Base-by-base conservation (phyloP, 2,329 filamentous ascomycete genomes). In the Myriosclerotinia curreyana region DNA sequence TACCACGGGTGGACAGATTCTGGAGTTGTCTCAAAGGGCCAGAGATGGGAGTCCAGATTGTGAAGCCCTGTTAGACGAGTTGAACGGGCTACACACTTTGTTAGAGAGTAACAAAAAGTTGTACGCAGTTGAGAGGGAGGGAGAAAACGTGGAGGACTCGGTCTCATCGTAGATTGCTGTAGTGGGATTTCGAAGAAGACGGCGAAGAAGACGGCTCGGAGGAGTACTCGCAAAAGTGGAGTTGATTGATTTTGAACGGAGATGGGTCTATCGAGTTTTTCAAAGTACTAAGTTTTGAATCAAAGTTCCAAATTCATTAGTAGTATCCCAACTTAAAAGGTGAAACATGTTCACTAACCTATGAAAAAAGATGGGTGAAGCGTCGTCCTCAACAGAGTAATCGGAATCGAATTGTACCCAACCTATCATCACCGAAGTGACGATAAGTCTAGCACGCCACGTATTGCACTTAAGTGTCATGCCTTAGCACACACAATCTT, bases 381-480 rank as follows among this genome's bases (percentile, higher is more conserved):
- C 71, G 69, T 67, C 72, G 70, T 72, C 72, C 72, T 70, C 70
- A 71, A 70, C 73, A 75, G 73, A 75, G 71, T 75, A 74, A 75
- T 75, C 74, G 73, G 74, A 75, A 75, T 75, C 73, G 74, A 75
- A 75, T 75, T 75, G 74, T 75, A 74, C 72, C 58, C 54, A 60
- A 68, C 67, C 66, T 62, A 53, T 38, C 64, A 64, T 63, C 68
- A 71, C 68, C 61, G 60, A 68, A 67, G 67, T 68, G 66, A 68
- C 58, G 54, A 65, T 54, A 60, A 69, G 62, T 71, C 66, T 73
- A 79, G 82, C 81, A 93, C 86, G 91, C 91, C 85, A 90, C 90
- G 89, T 92, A 95, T 95, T 91, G 91, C 89, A 94, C 91, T 95
- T 83, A 91, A 92, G 90, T 92, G 86, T 87, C 86, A 77, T 81